Evolutionary conservation across 768 basidiomycete genomes (phyloP).

Genomic region (Baorangia bicolor): DNA sequence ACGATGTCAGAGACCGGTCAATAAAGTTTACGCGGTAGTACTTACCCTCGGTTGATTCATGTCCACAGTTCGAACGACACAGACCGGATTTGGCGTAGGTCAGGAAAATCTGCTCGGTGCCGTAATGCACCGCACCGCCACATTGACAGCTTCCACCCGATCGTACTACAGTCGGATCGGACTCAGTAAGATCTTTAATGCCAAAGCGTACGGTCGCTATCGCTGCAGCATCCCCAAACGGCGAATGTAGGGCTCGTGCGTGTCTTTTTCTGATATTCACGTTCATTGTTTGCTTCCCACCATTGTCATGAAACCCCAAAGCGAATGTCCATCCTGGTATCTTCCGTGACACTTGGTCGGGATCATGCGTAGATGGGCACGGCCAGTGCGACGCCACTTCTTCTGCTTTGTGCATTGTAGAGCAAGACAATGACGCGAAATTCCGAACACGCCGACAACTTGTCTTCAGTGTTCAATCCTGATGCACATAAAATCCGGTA

Average conservation of each 20-base stretch:
- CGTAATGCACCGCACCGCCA: not conserved
- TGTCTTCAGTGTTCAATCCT: not conserved
- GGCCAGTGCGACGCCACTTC: not conserved
- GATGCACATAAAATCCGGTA: not conserved
- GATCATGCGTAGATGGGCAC: not conserved
- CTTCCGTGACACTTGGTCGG: not conserved
- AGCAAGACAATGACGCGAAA: not conserved
- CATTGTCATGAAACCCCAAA: not conserved
- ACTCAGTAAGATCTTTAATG: not conserved
- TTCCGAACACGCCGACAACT: not conserved
- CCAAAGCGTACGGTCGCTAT: not conserved
- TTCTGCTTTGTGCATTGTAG: not conserved
- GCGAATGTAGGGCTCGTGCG: not conserved
- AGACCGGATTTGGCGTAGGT: not conserved
- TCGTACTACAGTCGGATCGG: not conserved
- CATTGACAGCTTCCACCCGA: not conserved
- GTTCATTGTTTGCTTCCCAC: not conserved
- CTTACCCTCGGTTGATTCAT: not conserved
- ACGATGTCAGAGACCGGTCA: not conserved
- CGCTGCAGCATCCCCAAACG: not conserved
- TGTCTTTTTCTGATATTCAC: not conserved
- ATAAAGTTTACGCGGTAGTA: not conserved
- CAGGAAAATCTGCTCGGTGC: not conserved
- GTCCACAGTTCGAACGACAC: not conserved
- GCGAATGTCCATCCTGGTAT: not conserved